These are phyloP conservation scores for Coemansia sp. DNA, from an alignment of 192 early-diverging fungal genomes.

Conservation along the genomic window DNA sequence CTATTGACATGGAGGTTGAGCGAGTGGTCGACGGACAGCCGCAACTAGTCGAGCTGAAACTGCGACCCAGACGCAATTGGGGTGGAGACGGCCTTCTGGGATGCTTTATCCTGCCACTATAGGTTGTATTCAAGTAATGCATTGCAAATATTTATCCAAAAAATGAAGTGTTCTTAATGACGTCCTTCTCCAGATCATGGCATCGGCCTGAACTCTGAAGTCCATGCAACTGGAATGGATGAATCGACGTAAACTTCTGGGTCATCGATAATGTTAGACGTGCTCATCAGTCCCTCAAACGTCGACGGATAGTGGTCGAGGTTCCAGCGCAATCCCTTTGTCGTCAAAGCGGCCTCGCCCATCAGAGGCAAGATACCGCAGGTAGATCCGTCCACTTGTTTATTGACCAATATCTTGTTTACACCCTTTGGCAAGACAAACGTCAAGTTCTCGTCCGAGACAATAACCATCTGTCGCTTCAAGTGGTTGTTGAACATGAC, in stretches of 20 bases:
- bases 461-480: constrained; percentile 61
- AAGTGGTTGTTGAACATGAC: constrained; percentile 66
- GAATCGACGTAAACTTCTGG: constrained; percentile 68
- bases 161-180: background rate
- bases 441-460: constrained; percentile 77
- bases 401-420: constrained; percentile 67
- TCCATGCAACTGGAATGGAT: constrained; percentile 79
- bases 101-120: constrained; percentile 40
- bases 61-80: constrained; percentile 41
- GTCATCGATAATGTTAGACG: constrained; percentile 76
- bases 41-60: constrained; percentile 5
- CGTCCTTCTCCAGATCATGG: background rate
- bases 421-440: constrained; percentile 62
- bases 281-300: constrained; percentile 82
- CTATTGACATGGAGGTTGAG: constrained; percentile 24
- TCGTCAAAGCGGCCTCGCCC: constrained; percentile 63
- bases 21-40: constrained; percentile 43
- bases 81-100: constrained; percentile 52
- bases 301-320: constrained; percentile 57
- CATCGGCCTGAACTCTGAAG: constrained; percentile 63
- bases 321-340: constrained; percentile 84
- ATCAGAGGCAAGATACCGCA: constrained; percentile 89
- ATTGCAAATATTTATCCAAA: background rate
- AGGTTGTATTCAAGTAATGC: background rate
- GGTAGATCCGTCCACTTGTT: constrained; percentile 75